Percentiles rank a stretch among this genome's conserved stretches.
Conservation (phyloP, 1,284 basidiomycete species). For the Trametes hirsuta region DNA sequence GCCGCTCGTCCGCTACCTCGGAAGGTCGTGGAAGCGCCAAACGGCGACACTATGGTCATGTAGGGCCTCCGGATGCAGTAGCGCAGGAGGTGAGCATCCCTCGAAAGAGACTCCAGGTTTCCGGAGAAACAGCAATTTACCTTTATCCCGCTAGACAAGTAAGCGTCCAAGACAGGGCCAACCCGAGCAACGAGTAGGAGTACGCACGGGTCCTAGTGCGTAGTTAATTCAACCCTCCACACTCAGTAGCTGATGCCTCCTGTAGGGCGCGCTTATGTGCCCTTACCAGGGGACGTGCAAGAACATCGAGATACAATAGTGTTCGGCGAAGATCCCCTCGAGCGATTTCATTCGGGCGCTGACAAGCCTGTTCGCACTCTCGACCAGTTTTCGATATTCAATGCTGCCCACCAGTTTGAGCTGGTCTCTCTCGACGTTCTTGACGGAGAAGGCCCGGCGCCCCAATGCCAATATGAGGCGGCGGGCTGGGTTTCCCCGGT, state of each 20-base stretch:
- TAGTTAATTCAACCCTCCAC: not conserved
- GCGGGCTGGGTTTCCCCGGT: slow-evolving; percentile 40
- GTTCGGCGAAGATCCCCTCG: slow-evolving; percentile 35
- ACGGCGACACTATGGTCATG: too few species aligned
- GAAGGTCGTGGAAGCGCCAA: too few species aligned
- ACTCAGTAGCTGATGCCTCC: not conserved
- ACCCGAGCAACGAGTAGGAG: not conserved
- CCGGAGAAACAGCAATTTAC: not conserved
- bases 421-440: slow-evolving; percentile 39
- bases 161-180: not conserved
- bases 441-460: slow-evolving; percentile 8
- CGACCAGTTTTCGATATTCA: slow-evolving; percentile 45
- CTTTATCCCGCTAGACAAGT: not conserved
- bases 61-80: too few species aligned
- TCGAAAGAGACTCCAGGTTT: too few species aligned
- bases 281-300: slow-evolving; percentile 33
- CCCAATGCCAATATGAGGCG: slow-evolving; percentile 34
- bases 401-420: slow-evolving; percentile 31
- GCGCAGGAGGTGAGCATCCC: too few species aligned
- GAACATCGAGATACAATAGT: slow-evolving; percentile 37
- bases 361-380: slow-evolving; percentile 42
- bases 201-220: not conserved
- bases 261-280: slow-evolving; percentile 19
- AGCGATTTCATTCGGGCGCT: slow-evolving; percentile 18
- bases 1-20: too few species aligned